Percentiles rank a stretch among this genome's conserved stretches.
These are phyloP conservation scores for Fusarium algeriense DNA, from an alignment of 2,329 filamentous ascomycete genomes.

Conservation along the genomic window DNA sequence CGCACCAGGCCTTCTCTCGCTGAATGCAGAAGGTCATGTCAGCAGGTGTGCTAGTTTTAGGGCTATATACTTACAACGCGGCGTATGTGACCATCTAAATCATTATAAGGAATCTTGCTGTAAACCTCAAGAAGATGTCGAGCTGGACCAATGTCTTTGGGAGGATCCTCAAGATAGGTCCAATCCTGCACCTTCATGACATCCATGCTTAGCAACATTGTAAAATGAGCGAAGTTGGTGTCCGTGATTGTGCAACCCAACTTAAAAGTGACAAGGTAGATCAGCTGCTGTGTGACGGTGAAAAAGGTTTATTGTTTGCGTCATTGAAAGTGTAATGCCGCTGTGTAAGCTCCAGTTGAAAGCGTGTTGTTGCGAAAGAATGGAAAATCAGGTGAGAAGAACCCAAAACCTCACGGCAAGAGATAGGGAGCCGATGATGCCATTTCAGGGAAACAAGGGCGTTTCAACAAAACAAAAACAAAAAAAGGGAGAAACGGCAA, in stretches of 20 bases:
- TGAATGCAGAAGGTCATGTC: slow-evolving; percentile 40
- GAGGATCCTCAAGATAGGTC: slow-evolving; percentile 54
- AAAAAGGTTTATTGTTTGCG: slow-evolving; percentile 11
- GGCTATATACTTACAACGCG: slow-evolving; percentile 50
- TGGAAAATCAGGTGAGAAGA: slow-evolving; percentile 7
- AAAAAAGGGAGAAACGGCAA: slow-evolving; percentile 13
- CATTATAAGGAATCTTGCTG: slow-evolving; percentile 52
- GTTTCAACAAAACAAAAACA: slow-evolving; percentile 7
- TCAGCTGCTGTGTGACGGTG: slow-evolving; percentile 8
- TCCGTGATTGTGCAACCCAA: slow-evolving; percentile 3
- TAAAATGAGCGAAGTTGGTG: slow-evolving; percentile 7
- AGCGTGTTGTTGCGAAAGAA: slow-evolving; percentile 1
- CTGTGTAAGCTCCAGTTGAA: slow-evolving; percentile 12
- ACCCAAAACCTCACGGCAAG: slow-evolving; percentile 26
- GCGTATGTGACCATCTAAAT: slow-evolving; percentile 54
- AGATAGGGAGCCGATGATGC: slow-evolving; percentile 17
- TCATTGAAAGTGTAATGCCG: slow-evolving; percentile 35
- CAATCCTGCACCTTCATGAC: slow-evolving; percentile 56
- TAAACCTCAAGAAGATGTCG: slow-evolving; percentile 55
- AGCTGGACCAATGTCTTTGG: slow-evolving; percentile 53
- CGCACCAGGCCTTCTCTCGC: slow-evolving; percentile 61
- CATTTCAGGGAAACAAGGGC: slow-evolving; percentile 15
- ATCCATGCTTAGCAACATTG: slow-evolving; percentile 47
- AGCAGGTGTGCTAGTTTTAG: slow-evolving; percentile 3
- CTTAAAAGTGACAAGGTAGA: background rate